Evolutionary conservation across 2,329 filamentous ascomycete species (phyloP), one percentile per base, ranked within the genome.

Genomic region (Dryadomyces quercivorus): DNA sequence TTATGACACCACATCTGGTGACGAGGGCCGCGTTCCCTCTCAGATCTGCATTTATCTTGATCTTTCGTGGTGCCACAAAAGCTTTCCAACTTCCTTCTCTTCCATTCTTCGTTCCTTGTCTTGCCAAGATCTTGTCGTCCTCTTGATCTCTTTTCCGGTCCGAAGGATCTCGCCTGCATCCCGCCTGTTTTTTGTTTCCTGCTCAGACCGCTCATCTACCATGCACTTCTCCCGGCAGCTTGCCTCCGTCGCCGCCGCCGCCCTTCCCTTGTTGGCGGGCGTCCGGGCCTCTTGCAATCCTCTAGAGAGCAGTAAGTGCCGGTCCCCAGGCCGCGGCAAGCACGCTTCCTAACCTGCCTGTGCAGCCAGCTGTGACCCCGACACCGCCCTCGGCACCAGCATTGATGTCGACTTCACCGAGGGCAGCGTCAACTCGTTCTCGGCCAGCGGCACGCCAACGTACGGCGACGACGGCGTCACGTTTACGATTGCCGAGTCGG

Each of bases 331-430:
- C n/a, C n/a, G n/a, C n/a, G n/a, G n/a, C n/a, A n/a, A n/a, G n/a
- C n/a, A n/a, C n/a, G n/a, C n/a, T n/a, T n/a, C n/a, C 10, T 13
- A n/a, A n/a, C 21, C 5, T 8, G 8, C 8, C 5, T 8, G 8
- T 5, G n/a, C 18, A 74, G 70, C 72, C 72, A 76, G 72, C 57
- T 97, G 92, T 64, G 80, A 86, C 6, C 67, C 87, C 52, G 75
- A 96, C 66, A 81, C 87, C 8, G 92, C 90, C 0, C 79, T 97
- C 4, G 90, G 88, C 55, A 87, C 82, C 73, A 79, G 86, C n/a
- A 84, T 91, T 62, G 77, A 81, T 58, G 84, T 93, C 69, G 88
- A 96, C 72, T 95, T 97, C 70, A 85, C 81, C 38, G 73, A 85
- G 60, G 88, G 88, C 58, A 69, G 75, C 34, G 91, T 93, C 50